Evolutionary conservation across 805 yeast species (phyloP), one percentile per base, ranked within the genome.

Genomic region (Teunomyces lycoperdinae): DNA sequence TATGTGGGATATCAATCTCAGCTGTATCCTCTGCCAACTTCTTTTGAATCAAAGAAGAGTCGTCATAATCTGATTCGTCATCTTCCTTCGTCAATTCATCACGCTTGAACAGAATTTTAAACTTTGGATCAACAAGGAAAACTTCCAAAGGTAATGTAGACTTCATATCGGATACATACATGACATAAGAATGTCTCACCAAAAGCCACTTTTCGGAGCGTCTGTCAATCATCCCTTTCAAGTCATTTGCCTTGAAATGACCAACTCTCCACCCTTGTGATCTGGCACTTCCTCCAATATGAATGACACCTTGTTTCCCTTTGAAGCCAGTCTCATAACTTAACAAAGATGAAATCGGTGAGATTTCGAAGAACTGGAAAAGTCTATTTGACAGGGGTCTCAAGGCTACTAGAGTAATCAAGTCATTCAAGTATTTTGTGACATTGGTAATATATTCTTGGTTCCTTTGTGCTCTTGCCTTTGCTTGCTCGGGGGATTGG

Each of bases 261-360:
- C 94, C 87, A 5, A 92, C 97, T 56, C 96, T 76, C 98, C 99
- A 94, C 2, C 99, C 98, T 62, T 89, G 96, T 0, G 90, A 77
- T 52, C 81, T 82, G 0, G 98, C 92, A 0, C 89, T 82, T 0
- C 96, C 85, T 16, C 90, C 82, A 42, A 91, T 80, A 46, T 87
- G 80, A 49, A 92, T 65, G 44, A 81, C 80, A 1, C 99, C 99
- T 66, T 94, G 97, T 58, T 90, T 94, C 1, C 98, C 96, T 47
- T 81, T 82, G 59, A 76, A 86, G 0, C 88, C 86, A 27, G 81
- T 79, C 63, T 94, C 99, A 53, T 88, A 84, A 43, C 92, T 84
- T 35, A 94, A 71, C 42, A 90, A 71, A 7, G 94, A 82, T 5
- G 96, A 88, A 53, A 94, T 79, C 0, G 96, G 95, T 0, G 97